phyloP scores from a whole-genome alignment of 2,329 filamentous ascomycete species.

The Aspergillus flavus region DNA sequence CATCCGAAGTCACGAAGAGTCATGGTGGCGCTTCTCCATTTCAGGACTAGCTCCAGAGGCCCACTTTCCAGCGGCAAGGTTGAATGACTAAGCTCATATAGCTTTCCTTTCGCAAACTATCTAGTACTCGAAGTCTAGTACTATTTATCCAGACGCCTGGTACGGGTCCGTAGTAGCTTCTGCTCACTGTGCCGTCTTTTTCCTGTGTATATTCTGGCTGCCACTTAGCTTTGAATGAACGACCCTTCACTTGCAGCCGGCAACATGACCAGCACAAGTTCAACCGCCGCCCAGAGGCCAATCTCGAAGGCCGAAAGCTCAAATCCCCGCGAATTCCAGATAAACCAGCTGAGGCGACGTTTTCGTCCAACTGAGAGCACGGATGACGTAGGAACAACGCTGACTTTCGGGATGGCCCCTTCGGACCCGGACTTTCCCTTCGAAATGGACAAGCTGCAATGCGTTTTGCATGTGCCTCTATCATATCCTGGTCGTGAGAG shows the following conservation, averaged over 20 bases:
- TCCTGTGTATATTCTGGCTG: too few relatives aligned
- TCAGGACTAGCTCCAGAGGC: not conserved
- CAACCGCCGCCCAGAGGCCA: constrained; percentile 59
- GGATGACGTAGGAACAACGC: constrained; percentile 55
- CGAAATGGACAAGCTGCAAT: constrained; percentile 70
- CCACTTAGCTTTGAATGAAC: not conserved
- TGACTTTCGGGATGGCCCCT: constrained; percentile 68
- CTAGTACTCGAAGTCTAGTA: not conserved
- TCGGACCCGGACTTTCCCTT: constrained; percentile 86
- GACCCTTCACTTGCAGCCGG: not conserved
- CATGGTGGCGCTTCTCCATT: not conserved
- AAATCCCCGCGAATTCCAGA: constrained; percentile 73
- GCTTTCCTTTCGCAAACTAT: not conserved
- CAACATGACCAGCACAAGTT: constrained; percentile 40
- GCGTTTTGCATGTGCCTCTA: constrained; percentile 65
- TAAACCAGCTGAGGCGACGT: constrained; percentile 71
- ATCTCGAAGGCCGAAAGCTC: constrained; percentile 64
- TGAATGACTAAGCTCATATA: not conserved
- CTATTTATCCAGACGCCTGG: not conserved
- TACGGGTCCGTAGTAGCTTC: not conserved
- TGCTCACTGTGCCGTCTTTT: not conserved
- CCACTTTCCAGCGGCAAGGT: not conserved
- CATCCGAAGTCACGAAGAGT: not conserved
- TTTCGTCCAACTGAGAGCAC: constrained; percentile 57
- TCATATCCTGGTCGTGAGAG: constrained; percentile 60